Conservation (phyloP, 768 basidiomycete genomes). For the Mycena polygramma region DNA sequence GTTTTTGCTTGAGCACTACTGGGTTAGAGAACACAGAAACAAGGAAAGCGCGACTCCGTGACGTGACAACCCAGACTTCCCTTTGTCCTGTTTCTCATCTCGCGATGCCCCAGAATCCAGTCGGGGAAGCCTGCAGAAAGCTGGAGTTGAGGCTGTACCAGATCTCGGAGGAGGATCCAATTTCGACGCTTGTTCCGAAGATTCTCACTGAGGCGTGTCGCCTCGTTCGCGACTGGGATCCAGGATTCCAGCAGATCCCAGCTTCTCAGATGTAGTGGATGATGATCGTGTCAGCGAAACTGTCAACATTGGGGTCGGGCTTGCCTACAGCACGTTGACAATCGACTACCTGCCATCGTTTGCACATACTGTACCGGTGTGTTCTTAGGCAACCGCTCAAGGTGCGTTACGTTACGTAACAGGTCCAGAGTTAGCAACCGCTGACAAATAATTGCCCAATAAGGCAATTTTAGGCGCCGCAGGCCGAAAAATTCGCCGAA, state of each 20-base stretch:
- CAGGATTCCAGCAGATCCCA: neutral
- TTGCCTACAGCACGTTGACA: neutral
- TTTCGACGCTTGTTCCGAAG: neutral
- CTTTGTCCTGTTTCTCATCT: too few relatives aligned
- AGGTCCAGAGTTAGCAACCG: too few relatives aligned
- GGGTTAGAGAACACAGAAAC: too few relatives aligned
- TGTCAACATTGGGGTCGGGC: neutral
- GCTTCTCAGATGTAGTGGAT: neutral
- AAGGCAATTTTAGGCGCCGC: too few relatives aligned
- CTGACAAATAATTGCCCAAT: too few relatives aligned
- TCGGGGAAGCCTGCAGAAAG: neutral
- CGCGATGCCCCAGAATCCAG: neutral
- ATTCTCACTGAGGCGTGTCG: slow-evolving; percentile 1
- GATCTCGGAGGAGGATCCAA: neutral
- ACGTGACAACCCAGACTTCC: too few relatives aligned
- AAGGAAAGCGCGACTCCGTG: too few relatives aligned
- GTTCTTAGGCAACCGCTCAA: too few relatives aligned
- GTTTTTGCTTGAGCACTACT: too few relatives aligned
- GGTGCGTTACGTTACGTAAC: too few relatives aligned
- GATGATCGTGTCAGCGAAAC: neutral
- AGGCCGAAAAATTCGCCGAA: too few relatives aligned
- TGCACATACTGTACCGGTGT: too few relatives aligned
- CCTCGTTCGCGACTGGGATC: neutral
- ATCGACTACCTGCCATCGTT: slow-evolving; percentile 11
- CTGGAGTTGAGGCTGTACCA: neutral